Base-by-base conservation (phyloP, 176 grass and related monocot species). In the Lolium perenne region DNA sequence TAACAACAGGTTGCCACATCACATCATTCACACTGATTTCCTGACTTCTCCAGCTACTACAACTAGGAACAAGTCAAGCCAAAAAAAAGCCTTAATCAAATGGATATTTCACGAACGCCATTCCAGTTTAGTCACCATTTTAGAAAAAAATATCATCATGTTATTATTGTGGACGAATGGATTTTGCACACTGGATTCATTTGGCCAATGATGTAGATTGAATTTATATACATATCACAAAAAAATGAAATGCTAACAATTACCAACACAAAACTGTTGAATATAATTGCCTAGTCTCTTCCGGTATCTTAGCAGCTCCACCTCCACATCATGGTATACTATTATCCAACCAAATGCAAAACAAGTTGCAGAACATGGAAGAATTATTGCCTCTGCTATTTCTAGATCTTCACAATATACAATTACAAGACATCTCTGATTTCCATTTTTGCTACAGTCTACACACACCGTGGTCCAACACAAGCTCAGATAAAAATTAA, bases 381-480 rank as follows among this genome's bases (percentile, higher is more conserved):
- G 77, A 58, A 91, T 91, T 84, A 79, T 86, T 76, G 23, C 48
- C 83, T 50, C 64, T 35, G 74, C 76, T 61, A 91, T 41, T 80
- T 57, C 85, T 62, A 17, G 25, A 1, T 75, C 40, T 54, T 74
- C 78, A 87, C 85, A 32, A 48, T 53, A 76, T 76, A 76, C 48
- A 76, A 0, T 32, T 53, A 76, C 48, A 53, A 32, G 23, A 53
- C 53, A 54, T 18, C 48, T 71, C 48, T 84, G 46, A 15, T 74
- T 74, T 50, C 6, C 45, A 5, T 61, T 80, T 20, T 51, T 84
- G 67, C 75, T 84, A 51, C 11, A 84, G 61, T 68, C 59, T 80
- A 87, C 89, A 84, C 68, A 69, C 72, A 76, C 15, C 7, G 8
- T 76, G 72, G 2, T 51, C 46, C 47, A 7, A 17, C 48, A 51